Evolutionary conservation across 805 yeast species (phyloP), one percentile per base, ranked within the genome.

Genomic region (Metschnikowia santaceciliae): DNA sequence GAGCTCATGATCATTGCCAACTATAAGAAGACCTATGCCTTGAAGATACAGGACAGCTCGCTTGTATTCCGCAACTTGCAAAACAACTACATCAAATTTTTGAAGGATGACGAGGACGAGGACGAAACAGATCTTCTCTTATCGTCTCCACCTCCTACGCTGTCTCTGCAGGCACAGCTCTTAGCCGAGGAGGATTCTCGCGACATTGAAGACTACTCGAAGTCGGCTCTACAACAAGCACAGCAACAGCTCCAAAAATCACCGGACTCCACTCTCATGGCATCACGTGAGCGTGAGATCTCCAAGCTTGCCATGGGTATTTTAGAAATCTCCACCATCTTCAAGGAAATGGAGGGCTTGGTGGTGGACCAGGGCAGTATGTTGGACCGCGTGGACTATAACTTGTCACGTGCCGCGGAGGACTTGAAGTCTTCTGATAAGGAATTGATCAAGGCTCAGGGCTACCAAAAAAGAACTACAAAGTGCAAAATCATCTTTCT

Each of bases 281-380:
- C 81, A 49, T 89, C 87, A 58, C 76, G 99, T 48, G 99, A 94
- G 62, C 80, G 83, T 48, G 99, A 92, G 62, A 94, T 94, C 48
- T 86, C 87, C 32, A 87, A 86, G 57, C 78, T 94, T 48, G 98
- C 99, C 3, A 89, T 88, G 74, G 96, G 97, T 47, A 96, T 94
- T 42, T 72, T 92, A 38, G 99, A 94, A 65, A 88, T 94, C 1
- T 87, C 95, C 32, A 89, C 92, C 1, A 92, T 94, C 42, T 94
- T 94, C 73, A 86, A 87, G 64, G 98, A 94, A 62, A 80, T 94
- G 80, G 97, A 95, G 62, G 81, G 83, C 36, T 76, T 94, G 77
- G 88, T 94, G 40, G 86, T 94, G 50, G 98, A 94, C 62, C 99
- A 94, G 69, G 99, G 99, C 1, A 89, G 97, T 0, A 78, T 94